Evolutionary conservation across 345 rosid genomes (phyloP).

Genomic region (Sisymbrium irio): DNA sequence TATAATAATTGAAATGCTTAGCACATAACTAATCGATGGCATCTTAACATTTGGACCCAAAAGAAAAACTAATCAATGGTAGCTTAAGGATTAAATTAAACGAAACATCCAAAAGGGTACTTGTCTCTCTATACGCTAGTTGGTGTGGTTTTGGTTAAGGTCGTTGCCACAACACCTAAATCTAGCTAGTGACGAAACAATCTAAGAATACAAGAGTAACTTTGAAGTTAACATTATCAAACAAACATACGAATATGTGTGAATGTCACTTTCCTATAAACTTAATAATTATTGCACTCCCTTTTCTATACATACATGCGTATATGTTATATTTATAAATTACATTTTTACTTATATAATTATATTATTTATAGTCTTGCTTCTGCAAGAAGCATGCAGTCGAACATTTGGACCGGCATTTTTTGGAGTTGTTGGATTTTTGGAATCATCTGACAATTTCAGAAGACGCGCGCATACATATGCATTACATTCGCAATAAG

Average conservation of each 20-base stretch:
- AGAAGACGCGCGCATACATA: neutral
- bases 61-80: neutral
- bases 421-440: conserved; percentile 31
- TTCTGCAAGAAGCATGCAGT: conserved; percentile 28
- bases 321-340: neutral
- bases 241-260: conserved; percentile 22
- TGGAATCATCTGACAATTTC: conserved; percentile 24
- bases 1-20: neutral
- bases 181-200: conserved; percentile 28
- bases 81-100: conserved; percentile 7
- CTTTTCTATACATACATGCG: conserved; percentile 11
- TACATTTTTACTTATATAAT: neutral
- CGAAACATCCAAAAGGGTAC: conserved; percentile 22
- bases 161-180: conserved; percentile 35
- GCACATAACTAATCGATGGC: neutral
- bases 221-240: conserved; percentile 29
- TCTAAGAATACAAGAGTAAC: conserved; percentile 19
- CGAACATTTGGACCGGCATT: conserved; percentile 26
- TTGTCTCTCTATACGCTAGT: conserved; percentile 18
- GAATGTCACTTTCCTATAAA: conserved; percentile 14
- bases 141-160: conserved; percentile 31
- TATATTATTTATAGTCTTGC: conserved; percentile 8
- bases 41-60: neutral
- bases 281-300: neutral
- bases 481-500: neutral